Evolutionary conservation across 306 rosid species (phyloP), one percentile per base, ranked within the genome.

Genomic region (Hippophae gyantsensis): DNA sequence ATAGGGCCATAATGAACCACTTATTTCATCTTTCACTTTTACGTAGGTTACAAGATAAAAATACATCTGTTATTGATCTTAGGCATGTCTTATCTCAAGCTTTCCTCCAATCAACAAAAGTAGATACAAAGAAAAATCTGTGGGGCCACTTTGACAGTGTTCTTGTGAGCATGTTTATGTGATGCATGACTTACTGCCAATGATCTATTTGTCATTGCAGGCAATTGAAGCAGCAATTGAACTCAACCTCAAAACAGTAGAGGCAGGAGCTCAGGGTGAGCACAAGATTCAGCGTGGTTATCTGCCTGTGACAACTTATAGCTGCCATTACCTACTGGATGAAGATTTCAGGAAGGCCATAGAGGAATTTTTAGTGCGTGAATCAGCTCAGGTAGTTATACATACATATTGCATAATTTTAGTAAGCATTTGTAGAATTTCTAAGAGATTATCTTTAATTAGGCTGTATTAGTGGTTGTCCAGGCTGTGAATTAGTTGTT

Each of bases 211-310:
- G 49, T 45, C 51, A 54, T 66, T 43, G 46, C 80, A 90, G 97
- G 97, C 97, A 66, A 90, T 90, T 50, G 97, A 90, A 79, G 97
- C 97, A 61, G 97, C 96, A 6, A 90, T 90, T 50, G 97, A 90
- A 67, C 90, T 90, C 40, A 67, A 74, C 74, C 83, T 90, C 51
- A 61, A 67, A 62, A 90, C 89, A 13, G 97, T 90, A 10, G 97
- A 90, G 78, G 97, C 97, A 14, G 97, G 97, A 72, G 97, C 97
- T 45, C 96, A 90, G 67, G 97, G 97, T n/a, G 97, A 90, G 79
- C 97, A 90, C 68, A 87, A 90, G 79, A 90, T 90, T 73, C 96
- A 90, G 70, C 83, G 97, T 25, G 97, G 97, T 58, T 90, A 90
- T 73, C 76, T 81, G 67, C 98, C 96, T 2, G 96, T 90, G 69